Evolutionary conservation across 2,329 filamentous ascomycete genomes (phyloP).

Genomic region (Penicillium italicum): DNA sequence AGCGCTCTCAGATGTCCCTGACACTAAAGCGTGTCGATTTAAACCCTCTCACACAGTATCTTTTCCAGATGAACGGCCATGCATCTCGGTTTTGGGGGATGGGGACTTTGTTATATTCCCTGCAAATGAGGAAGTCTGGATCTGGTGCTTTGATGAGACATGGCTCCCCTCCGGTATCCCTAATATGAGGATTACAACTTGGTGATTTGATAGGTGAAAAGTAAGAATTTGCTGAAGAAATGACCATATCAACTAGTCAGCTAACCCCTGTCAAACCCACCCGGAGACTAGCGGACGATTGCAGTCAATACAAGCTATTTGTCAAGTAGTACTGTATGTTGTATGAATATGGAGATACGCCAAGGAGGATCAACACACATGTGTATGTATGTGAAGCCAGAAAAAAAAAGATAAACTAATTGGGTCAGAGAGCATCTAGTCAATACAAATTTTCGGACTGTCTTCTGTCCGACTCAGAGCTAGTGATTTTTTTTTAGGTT

Average conservation of each 20-base stretch:
- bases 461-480: not conserved
- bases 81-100: not conserved
- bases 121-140: not conserved
- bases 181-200: not conserved
- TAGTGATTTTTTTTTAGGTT: not conserved
- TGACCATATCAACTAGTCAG: not conserved
- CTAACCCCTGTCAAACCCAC: not conserved
- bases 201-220: not conserved
- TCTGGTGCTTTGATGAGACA: constrained; percentile 26
- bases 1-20: not conserved
- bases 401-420: not conserved
- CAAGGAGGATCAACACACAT: not conserved
- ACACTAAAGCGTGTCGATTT: not conserved
- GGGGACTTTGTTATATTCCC: not conserved
- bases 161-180: not conserved
- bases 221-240: not conserved
- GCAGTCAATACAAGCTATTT: not conserved
- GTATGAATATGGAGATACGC: not conserved
- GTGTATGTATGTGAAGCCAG: not conserved
- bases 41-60: too few relatives aligned
- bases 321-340: not conserved
- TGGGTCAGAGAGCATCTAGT: not conserved
- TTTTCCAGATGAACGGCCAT: too few relatives aligned
- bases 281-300: not conserved
- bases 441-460: not conserved